Conservation (phyloP, 2,329 filamentous ascomycete genomes). For the Diaporthe humulicola region DNA sequence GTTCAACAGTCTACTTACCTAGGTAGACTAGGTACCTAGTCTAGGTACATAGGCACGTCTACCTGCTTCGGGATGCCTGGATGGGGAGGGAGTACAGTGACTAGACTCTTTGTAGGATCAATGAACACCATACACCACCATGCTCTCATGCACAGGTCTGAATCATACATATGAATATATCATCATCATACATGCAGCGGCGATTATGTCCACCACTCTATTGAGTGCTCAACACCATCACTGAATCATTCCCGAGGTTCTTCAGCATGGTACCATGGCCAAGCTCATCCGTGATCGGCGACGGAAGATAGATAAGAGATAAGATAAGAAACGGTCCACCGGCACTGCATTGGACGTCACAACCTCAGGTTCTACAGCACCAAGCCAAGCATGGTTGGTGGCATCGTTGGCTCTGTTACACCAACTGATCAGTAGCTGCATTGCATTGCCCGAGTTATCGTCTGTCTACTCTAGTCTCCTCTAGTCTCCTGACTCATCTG, state of each 20-base stretch:
- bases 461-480: not conserved
- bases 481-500: slow-evolving; percentile 1
- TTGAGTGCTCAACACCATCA: not conserved
- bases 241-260: slow-evolving; percentile 14
- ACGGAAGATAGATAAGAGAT: slow-evolving; percentile 26
- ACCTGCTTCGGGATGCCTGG: not conserved
- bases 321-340: slow-evolving; percentile 32
- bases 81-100: not conserved
- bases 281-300: slow-evolving; percentile 18
- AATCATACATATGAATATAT: slow-evolving; percentile 16
- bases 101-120: not conserved
- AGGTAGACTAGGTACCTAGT: too few relatives aligned
- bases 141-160: slow-evolving; percentile 18
- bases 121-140: not conserved
- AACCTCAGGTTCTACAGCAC: slow-evolving; percentile 3
- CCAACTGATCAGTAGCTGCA: not conserved
- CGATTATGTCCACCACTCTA: not conserved
- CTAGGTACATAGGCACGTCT: too few relatives aligned
- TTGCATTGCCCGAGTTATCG: not conserved
- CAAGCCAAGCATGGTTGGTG: not conserved
- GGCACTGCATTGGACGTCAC: slow-evolving; percentile 25
- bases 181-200: not conserved
- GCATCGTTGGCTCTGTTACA: not conserved
- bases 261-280: not conserved
- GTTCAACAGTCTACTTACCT: not conserved